Base-by-base conservation (phyloP, 2,329 filamentous ascomycete genomes). In the Beauveria sp. region DNA sequence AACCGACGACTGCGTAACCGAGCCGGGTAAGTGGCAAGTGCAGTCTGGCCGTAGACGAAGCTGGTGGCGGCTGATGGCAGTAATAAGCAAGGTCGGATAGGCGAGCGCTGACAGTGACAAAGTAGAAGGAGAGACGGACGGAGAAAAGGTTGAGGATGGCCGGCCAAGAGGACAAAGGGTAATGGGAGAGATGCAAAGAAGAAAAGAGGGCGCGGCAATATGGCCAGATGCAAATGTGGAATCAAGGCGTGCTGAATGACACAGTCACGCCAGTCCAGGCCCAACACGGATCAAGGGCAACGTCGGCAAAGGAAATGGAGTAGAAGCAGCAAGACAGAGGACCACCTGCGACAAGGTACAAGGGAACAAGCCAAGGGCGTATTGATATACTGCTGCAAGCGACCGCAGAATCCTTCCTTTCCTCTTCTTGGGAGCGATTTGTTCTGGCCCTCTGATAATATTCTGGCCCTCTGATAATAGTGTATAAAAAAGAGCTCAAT, bases 231-330 rank as follows among this genome's bases (percentile, higher is more conserved):
- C 55, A 58, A 51, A 18, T 58, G 55, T 58, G 55, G 55, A 47
- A 58, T 58, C 34, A 30, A 43, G 46, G 44, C 46, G 34, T 47
- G 57, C 48, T 22, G 48, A 59, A 43, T 59, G 57, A 59, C 57
- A 59, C 44, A 54, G 57, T 59, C 57, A 59, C 30, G 48, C 57
- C 57, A 59, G 57, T 52, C 41, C 57, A 46, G 57, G 28, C 57
- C 48, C 41, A 53, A 59, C 34, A 53, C 40, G 28, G 50, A 50
- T 20, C 28, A 34, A 56, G 44, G 30, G 44, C 44, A 41, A 40
- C 10, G 54, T 37, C 54, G 41, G 55, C 28, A 48, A 24, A 47
- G 8, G 37, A 26, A 34, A 46, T 12, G 26, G 56, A 59, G 56
- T 16, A 14, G 34, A 52, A 30, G 46, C 8, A 16, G 26, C 34